These are phyloP conservation scores for Candida suzukii DNA, from an alignment of 805 yeast genomes.

Conservation along the genomic window DNA sequence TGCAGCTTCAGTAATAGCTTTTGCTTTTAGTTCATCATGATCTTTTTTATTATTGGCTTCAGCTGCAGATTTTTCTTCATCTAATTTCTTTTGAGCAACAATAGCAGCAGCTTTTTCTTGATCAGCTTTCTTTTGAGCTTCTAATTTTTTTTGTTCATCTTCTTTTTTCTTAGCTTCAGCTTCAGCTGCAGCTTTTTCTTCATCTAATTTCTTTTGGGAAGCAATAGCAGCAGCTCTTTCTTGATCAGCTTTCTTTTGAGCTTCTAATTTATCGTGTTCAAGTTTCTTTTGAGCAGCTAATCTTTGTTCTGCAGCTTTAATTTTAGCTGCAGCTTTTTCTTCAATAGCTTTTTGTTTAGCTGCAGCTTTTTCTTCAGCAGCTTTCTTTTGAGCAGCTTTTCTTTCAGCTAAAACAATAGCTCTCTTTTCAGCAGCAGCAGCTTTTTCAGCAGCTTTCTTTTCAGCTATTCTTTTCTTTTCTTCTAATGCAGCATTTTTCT, in stretches of 20 bases:
- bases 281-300: background rate
- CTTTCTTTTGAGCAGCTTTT: background rate
- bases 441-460: background rate
- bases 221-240: no score
- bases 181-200: conserved; percentile 1
- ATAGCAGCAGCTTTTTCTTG: no score
- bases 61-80: background rate
- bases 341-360: background rate
- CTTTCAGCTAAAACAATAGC: background rate
- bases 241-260: background rate
- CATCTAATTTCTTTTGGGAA: background rate
- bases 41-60: background rate
- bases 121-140: background rate
- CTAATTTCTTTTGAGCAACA: background rate
- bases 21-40: conserved; percentile 7
- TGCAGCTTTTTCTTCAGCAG: background rate
- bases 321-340: background rate
- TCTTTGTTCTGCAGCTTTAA: background rate
- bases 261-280: background rate
- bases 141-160: background rate
- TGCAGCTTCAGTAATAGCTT: conserved; percentile 24
- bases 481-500: background rate
- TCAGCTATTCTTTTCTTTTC: background rate
- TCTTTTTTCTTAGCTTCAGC: background rate
- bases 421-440: background rate